Base-by-base conservation (phyloP, 2,329 filamentous ascomycete species). In the Trichoderma lentiforme region DNA sequence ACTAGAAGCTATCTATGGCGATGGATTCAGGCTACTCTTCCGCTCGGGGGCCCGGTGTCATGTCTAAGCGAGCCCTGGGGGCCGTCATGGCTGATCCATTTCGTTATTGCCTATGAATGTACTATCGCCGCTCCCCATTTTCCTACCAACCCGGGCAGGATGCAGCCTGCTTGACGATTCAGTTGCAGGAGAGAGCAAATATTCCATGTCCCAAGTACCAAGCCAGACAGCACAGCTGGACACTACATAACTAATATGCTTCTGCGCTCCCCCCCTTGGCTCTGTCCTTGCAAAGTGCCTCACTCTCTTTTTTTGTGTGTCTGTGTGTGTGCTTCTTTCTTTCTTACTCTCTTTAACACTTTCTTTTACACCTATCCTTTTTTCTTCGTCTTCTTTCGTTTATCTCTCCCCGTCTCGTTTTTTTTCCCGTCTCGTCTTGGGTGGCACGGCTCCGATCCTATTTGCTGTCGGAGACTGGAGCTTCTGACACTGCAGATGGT, bases 21-120 rank as follows among this genome's bases (percentile, higher is more conserved):
- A 69, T 69, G 66, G 28, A 51, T 61, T 60, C 65, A 60, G 65
- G 65, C 65, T 58, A 67, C 64, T 58, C 34, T 28, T 60, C 56
- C 56, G 65, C 65, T 68, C 34, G 28, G 65, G 53, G 53, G 36
- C 65, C 65, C 53, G 36, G 53, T 36, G 63, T 51, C 36, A 34
- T 30, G 43, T 47, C 58, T 69, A 69, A 69, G 66, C 66, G 53
- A 61, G 65, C 65, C 28, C 56, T 30, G 62, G 36, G 62, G 63
- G 39, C 30, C 63, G 63, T 53, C 28, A 69, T 51, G 56, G 56
- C 66, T 69, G 66, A 69, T 69, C 56, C 66, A 30, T 61, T 30
- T n/a, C 11, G 56, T 61, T 26, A n/a, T 47, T 51, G n/a, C 43
- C 43, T 51, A 21, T 68, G 56, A 68, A 68, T 24, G 65, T 60